Evolutionary conservation across 768 basidiomycete species (phyloP).

Genomic region (Lepiota brunneoincarnata): DNA sequence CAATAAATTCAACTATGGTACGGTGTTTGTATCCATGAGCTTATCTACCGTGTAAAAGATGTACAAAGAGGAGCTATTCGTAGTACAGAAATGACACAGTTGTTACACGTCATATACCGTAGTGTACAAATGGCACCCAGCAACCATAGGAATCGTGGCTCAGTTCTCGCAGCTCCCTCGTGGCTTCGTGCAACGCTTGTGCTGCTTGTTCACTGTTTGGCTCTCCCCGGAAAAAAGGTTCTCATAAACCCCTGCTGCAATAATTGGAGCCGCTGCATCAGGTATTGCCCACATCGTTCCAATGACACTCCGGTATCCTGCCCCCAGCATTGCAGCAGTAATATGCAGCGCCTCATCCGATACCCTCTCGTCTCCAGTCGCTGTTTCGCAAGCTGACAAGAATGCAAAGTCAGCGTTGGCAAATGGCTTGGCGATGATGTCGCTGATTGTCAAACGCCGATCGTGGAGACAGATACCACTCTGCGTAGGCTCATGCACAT

Average conservation of each 20-base stretch:
- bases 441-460: conserved; percentile 12
- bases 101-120: conserved; percentile 4
- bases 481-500: conserved; percentile 9
- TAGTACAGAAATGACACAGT: too few species aligned
- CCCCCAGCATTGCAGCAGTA: conserved; percentile 33
- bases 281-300: conserved; percentile 41
- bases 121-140: conserved; percentile 21
- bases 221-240: neutral
- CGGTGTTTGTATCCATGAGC: too few species aligned
- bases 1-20: too few species aligned
- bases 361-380: conserved; percentile 21
- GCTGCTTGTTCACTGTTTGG: too few species aligned
- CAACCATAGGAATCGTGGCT: conserved; percentile 3
- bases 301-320: conserved; percentile 24
- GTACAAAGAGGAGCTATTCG: too few species aligned
- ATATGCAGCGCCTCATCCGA: conserved; percentile 28
- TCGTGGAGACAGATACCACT: conserved; percentile 1
- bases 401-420: conserved; percentile 27
- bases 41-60: too few species aligned
- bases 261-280: conserved; percentile 13
- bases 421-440: conserved; percentile 17
- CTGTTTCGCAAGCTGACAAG: conserved; percentile 40
- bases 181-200: conserved; percentile 17
- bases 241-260: too few species aligned
- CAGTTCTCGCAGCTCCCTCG: conserved; percentile 10